A percentile compares a stretch with the other conserved stretches of the same genome.
Evolutionary conservation across 2,329 filamentous ascomycete species (phyloP).

Genomic region (Zasmidium angulare): DNA sequence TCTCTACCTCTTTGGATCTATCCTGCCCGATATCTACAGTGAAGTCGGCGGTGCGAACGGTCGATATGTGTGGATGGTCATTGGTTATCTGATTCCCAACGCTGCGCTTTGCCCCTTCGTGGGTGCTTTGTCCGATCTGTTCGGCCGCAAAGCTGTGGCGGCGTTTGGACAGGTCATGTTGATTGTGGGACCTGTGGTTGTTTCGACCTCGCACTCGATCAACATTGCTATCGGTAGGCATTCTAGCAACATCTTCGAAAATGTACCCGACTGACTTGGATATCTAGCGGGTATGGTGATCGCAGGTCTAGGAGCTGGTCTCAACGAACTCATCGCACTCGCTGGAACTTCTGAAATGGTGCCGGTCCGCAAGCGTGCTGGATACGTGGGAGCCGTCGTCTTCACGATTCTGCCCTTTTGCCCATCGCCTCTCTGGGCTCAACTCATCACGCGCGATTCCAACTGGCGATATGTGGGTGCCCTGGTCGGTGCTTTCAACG

Average conservation of each 20-base stretch:
- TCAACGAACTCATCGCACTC: constrained; percentile 68
- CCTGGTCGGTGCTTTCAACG: constrained; percentile 53
- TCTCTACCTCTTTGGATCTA: constrained; percentile 48
- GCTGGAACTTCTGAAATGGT: constrained; percentile 69
- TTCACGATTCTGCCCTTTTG: constrained; percentile 64
- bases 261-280: not conserved
- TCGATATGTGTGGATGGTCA: constrained; percentile 47
- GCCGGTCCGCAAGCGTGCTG: constrained; percentile 63
- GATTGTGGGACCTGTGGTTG: constrained; percentile 60
- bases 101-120: constrained; percentile 64
- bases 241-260: not conserved
- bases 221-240: constrained; percentile 58
- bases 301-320: constrained; percentile 64
- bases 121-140: constrained; percentile 63
- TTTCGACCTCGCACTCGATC: constrained; percentile 59
- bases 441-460: constrained; percentile 53
- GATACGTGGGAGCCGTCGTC: constrained; percentile 61
- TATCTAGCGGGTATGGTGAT: constrained; percentile 51
- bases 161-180: constrained; percentile 55
- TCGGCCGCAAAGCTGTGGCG: constrained; percentile 62
- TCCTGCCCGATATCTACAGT: constrained; percentile 53
- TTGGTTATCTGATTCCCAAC: constrained; percentile 55
- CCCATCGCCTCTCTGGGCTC: constrained; percentile 62
- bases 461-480: constrained; percentile 58
- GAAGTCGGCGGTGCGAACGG: constrained; percentile 59